phyloP scores from a whole-genome alignment of 176 grass and related monocot genomes.

The Areca catechu region DNA sequence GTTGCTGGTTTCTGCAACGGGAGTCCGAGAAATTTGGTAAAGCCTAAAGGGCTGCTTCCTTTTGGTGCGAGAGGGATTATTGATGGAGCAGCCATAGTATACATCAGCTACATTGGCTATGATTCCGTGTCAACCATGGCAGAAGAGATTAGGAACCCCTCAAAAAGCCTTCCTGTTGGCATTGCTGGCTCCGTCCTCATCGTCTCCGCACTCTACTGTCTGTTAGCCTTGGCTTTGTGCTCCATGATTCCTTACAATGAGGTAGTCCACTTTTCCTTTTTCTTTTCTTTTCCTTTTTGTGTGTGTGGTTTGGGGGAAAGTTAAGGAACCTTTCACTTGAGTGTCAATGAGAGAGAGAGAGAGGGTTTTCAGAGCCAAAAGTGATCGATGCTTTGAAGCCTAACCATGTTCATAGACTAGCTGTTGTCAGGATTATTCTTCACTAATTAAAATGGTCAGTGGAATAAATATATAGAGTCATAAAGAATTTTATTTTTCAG shows the following conservation, averaged over 20 bases:
- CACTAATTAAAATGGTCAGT: too few species aligned
- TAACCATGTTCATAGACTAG: too few species aligned
- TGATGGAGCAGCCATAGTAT: constrained; percentile 18
- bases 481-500: too few species aligned
- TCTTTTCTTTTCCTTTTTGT: background rate
- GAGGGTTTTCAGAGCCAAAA: too few species aligned
- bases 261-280: background rate
- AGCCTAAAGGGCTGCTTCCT: constrained; percentile 15
- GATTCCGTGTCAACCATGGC: constrained; percentile 29
- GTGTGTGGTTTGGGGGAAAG: too few species aligned
- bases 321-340: too few species aligned
- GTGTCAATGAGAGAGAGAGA: too few species aligned
- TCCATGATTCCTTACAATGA: constrained; percentile 24
- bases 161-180: constrained; percentile 21
- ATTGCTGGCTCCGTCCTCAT: constrained; percentile 24
- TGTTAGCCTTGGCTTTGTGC: constrained; percentile 24
- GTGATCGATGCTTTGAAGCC: too few species aligned
- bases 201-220: constrained; percentile 18
- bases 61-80: constrained; percentile 11
- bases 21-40: background rate
- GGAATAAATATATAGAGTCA: too few species aligned
- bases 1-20: constrained; percentile 22
- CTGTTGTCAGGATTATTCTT: too few species aligned
- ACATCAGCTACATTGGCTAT: constrained; percentile 24
- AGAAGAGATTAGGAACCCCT: constrained; percentile 22